Conservation (phyloP, 257 asterid species). For the Nicotiana tomentosiformis region DNA sequence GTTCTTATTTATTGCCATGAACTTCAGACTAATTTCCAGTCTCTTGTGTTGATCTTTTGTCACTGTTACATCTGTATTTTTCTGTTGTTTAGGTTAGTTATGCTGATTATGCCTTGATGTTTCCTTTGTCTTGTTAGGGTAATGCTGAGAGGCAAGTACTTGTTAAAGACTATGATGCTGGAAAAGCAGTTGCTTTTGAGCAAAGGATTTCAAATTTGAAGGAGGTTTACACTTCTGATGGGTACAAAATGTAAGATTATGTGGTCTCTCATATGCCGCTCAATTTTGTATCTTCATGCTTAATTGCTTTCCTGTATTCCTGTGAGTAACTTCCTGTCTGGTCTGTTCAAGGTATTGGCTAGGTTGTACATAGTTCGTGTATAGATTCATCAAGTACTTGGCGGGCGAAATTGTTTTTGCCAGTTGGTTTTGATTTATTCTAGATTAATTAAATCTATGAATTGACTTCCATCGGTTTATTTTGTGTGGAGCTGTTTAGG, state of each 20-base stretch:
- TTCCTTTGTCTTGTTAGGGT: constrained; percentile 33
- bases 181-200: constrained; percentile 69
- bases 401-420: not conserved
- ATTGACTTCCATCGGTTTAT: not conserved
- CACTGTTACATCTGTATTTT: not conserved
- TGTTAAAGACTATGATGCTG: constrained; percentile 69
- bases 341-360: not conserved
- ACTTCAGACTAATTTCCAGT: not conserved
- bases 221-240: constrained; percentile 87
- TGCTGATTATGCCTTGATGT: not conserved
- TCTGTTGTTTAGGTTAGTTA: not conserved
- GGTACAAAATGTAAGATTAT: constrained; percentile 65
- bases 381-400: constrained; percentile 1
- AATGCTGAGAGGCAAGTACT: constrained; percentile 92
- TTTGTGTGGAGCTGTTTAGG: not conserved
- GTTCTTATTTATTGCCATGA: not conserved
- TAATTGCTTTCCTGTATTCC: not conserved
- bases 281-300: not conserved
- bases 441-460: not conserved
- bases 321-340: not conserved
- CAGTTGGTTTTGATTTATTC: not conserved
- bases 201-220: constrained; percentile 63
- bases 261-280: not conserved
- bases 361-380: not conserved
- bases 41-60: not conserved